Conservation (phyloP, 176 grass and related monocot species). For the Tillandsia leiboldiana region DNA sequence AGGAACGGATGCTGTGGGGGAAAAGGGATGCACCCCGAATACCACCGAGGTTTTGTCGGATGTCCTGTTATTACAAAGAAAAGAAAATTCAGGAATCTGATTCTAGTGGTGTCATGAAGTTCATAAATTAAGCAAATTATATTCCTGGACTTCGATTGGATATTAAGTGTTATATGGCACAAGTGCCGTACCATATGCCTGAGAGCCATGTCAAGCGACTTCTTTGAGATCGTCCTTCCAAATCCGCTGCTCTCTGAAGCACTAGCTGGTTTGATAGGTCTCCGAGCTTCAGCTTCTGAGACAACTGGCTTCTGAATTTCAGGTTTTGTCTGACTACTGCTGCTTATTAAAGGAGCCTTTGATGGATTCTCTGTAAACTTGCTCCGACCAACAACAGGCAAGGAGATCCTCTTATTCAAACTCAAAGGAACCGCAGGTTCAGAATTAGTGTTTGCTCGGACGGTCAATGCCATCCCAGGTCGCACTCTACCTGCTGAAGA, state of each 20-base stretch:
- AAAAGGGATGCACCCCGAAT: constrained; percentile 77
- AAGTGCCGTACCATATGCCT: constrained; percentile 74
- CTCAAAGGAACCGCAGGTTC: constrained; percentile 34
- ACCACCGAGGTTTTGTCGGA: constrained; percentile 77
- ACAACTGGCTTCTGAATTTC: neutral
- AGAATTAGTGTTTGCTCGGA: constrained; percentile 30
- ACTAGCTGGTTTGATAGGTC: constrained; percentile 21
- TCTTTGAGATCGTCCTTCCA: constrained; percentile 96
- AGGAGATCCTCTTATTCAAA: constrained; percentile 52
- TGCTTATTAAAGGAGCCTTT: constrained; percentile 36
- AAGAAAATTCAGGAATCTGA: neutral
- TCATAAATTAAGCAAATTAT: neutral
- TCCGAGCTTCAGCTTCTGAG: constrained; percentile 39
- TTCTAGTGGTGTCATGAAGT: neutral
- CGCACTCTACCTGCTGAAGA: constrained; percentile 63
- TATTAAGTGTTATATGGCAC: too few species aligned
- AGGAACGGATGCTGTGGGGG: constrained; percentile 85
- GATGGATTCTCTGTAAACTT: constrained; percentile 64
- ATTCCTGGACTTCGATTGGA: too few species aligned
- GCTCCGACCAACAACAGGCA: constrained; percentile 62
- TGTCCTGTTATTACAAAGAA: constrained; percentile 41
- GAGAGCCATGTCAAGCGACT: constrained; percentile 96
- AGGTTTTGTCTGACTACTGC: constrained; percentile 44
- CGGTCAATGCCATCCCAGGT: constrained; percentile 40
- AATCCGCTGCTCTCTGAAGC: constrained; percentile 62